Base-by-base conservation (phyloP, 116 monocot species). In the Zostera marina region DNA sequence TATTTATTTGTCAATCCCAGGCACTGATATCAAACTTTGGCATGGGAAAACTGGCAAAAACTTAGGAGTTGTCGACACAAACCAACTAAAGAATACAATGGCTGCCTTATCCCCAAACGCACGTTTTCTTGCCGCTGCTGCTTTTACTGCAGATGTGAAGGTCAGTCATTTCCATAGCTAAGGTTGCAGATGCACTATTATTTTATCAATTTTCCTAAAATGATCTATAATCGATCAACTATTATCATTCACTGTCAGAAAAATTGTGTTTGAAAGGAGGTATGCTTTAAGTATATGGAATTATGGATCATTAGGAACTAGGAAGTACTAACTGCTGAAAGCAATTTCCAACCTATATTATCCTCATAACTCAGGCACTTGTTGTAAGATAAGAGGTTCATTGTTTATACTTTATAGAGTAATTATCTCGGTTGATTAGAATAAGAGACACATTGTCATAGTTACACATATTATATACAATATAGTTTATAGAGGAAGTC, bases 141-240 rank as follows among this genome's bases (percentile, higher is more conserved):
- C 96, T 41, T 98, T 98, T 76, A 89, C 96, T 47, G 96, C 96
- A 65, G 96, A 98, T 81, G 96, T 89, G 44, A 98, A 98, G 90
- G 96, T 98, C 25, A 23, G 26, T 47, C 45, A 44, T 22, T 44
- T 7, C 43, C 42, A n/a, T 4, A 39, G 14, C 32, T 38, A 26
- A n/a, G 24, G 13, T 8, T 49, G 7, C 19, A 32, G 5, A 32
- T 32, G 32, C 32, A 32, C 32, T 32, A 32, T 5, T 32, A 32
- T 32, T 32, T 32, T 32, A 1, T 32, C 32, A 32, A 32, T 5
- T 32, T 32, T 32, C 32, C 5, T 2, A 32, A 32, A 32, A 32
- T 26, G 26, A 1, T 26, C 1, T 32, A 32, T 32, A 5, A n/a
- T n/a, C n/a, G n/a, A n/a, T n/a, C n/a, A n/a, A n/a, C n/a, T 32